Conservation (phyloP, 164 flowering plant species). For the Kingdonia uniflora region DNA sequence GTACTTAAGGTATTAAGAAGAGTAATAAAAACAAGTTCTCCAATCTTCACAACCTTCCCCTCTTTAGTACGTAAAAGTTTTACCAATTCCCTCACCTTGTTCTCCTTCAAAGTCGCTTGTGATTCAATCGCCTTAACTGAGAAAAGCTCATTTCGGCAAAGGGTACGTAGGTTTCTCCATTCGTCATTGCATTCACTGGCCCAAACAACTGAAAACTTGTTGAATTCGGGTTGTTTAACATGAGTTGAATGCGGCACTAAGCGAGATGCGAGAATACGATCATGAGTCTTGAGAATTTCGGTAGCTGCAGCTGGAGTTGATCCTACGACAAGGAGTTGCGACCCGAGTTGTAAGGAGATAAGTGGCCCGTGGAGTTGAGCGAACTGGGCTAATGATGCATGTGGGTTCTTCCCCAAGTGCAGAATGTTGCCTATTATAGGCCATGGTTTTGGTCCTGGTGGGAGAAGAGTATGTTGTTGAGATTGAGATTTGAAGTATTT, state of each 20-base stretch:
- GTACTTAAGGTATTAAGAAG: conserved; percentile 17
- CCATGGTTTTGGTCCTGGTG: conserved; percentile 39
- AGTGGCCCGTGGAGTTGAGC: conserved; percentile 26
- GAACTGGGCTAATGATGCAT: conserved; percentile 11
- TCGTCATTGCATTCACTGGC: conserved; percentile 20
- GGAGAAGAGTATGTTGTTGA: no score
- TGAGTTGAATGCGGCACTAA: neutral
- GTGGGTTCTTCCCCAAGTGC: conserved; percentile 15
- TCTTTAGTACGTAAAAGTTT: conserved; percentile 11
- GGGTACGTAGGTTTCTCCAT: conserved; percentile 24
- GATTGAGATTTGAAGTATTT: no score
- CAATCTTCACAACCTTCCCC: conserved; percentile 15
- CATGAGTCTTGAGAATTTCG: conserved; percentile 23
- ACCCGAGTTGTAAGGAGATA: conserved; percentile 21
- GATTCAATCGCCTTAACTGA: conserved; percentile 16
- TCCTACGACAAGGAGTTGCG: conserved; percentile 19
- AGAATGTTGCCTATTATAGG: conserved; percentile 29
- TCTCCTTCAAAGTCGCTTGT: conserved; percentile 16
- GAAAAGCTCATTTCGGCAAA: conserved; percentile 27
- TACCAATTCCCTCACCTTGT: conserved; percentile 21
- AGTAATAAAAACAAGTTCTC: conserved; percentile 16
- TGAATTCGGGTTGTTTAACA: neutral
- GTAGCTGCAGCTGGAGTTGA: conserved; percentile 18
- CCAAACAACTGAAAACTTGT: conserved; percentile 13
- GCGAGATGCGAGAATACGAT: neutral